These are phyloP conservation scores for Westerdykella sp. DNA, from an alignment of 2,329 filamentous ascomycete species.

Conservation along the genomic window DNA sequence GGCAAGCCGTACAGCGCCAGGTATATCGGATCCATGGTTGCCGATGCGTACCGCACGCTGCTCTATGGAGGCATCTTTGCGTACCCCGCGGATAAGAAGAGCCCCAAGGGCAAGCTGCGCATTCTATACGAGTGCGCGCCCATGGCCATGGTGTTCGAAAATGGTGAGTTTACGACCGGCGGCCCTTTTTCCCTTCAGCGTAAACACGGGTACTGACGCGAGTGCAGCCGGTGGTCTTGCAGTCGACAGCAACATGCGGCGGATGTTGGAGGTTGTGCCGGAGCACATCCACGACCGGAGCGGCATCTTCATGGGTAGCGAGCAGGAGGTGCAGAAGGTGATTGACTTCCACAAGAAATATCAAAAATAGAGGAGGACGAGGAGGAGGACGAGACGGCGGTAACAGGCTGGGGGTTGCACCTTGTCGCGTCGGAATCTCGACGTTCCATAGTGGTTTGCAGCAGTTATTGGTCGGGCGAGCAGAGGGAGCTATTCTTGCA, in stretches of 20 bases:
- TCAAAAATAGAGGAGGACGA: slow-evolving; percentile 19
- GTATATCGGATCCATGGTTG: slow-evolving; percentile 98
- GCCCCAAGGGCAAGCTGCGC: slow-evolving; percentile 92
- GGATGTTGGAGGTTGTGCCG: slow-evolving; percentile 83
- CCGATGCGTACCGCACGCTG: slow-evolving; percentile 92
- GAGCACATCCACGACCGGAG: slow-evolving; percentile 92
- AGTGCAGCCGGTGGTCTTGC: slow-evolving; percentile 78
- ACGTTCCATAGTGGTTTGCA: not conserved
- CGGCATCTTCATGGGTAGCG: slow-evolving; percentile 93
- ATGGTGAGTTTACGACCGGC: slow-evolving; percentile 58
- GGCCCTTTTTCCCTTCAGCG: not conserved
- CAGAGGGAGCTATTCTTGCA: not conserved
- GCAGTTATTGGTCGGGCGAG: not conserved
- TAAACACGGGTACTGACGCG: slow-evolving; percentile 9
- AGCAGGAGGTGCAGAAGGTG: slow-evolving; percentile 92
- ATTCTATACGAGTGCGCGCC: slow-evolving; percentile 98
- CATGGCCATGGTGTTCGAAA: slow-evolving; percentile 98
- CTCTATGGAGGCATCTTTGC: slow-evolving; percentile 96
- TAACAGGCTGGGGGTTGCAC: not conserved
- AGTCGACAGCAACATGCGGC: slow-evolving; percentile 80
- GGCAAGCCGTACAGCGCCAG: slow-evolving; percentile 90
- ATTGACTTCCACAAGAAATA: slow-evolving; percentile 69
- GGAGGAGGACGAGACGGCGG: not conserved
- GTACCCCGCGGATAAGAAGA: slow-evolving; percentile 97
- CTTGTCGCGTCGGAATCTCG: not conserved